Conservation (phyloP, 495 filamentous ascomycete species). For the Paragyromitra xinjiangensis region DNA sequence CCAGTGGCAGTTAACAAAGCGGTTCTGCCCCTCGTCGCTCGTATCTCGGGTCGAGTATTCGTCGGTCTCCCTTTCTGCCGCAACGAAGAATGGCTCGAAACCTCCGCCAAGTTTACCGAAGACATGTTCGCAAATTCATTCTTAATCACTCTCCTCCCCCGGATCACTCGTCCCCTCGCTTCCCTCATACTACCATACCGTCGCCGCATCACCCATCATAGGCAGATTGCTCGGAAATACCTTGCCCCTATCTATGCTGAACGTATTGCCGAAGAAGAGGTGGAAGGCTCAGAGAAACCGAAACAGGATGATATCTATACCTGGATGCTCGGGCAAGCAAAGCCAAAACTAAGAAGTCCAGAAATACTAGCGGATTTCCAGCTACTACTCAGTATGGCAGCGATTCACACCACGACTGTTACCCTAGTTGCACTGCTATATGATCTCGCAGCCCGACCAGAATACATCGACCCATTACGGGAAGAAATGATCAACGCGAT, state of each 20-base stretch:
- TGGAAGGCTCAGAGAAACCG: constrained; percentile 25
- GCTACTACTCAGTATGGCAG: constrained; percentile 56
- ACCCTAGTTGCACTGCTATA: constrained; percentile 58
- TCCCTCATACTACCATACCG: constrained; percentile 33
- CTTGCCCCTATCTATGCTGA: constrained; percentile 49
- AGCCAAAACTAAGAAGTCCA: constrained; percentile 11
- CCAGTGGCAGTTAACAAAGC: constrained; percentile 59
- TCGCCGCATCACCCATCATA: constrained; percentile 15
- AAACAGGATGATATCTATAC: constrained; percentile 57
- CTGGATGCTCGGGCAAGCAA: constrained; percentile 56
- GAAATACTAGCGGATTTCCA: constrained; percentile 39
- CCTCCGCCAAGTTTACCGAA: constrained; percentile 68
- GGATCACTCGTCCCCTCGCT: constrained; percentile 59
- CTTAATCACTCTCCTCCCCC: constrained; percentile 59
- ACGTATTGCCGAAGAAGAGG: constrained; percentile 38
- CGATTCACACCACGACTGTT: constrained; percentile 58
- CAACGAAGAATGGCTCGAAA: constrained; percentile 66
- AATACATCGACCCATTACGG: constrained; percentile 63
- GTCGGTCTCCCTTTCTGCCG: constrained; percentile 66
- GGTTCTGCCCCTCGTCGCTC: constrained; percentile 65
- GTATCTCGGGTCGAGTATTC: constrained; percentile 68
- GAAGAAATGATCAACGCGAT: constrained; percentile 64
- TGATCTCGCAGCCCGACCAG: constrained; percentile 64
- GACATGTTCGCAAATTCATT: constrained; percentile 61
- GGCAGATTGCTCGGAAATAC: constrained; percentile 14